These are phyloP conservation scores for Angophora floribunda DNA, from an alignment of 345 rosid genomes.

Conservation along the genomic window DNA sequence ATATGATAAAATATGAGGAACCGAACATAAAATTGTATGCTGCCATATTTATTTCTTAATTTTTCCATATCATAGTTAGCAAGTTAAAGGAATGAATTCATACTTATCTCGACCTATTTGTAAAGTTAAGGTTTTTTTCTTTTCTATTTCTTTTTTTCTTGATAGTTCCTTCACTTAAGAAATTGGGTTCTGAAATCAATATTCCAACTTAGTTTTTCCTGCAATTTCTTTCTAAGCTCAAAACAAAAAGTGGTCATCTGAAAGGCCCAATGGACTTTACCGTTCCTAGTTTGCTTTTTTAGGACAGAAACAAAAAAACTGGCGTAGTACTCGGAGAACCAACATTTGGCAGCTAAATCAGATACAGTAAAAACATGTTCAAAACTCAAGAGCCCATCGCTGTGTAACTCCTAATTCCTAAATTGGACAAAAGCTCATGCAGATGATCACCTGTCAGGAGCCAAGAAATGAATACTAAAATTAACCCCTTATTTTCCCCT, in stretches of 20 bases:
- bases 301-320: neutral
- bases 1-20: neutral
- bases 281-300: neutral
- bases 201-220: neutral
- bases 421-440: neutral
- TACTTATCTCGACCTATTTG: neutral
- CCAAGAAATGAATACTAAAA: neutral
- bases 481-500: neutral
- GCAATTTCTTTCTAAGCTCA: neutral
- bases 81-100: neutral
- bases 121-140: neutral
- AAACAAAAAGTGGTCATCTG: neutral
- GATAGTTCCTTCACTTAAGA: neutral
- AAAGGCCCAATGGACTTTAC: neutral
- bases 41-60: neutral
- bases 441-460: neutral
- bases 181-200: neutral
- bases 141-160: neutral
- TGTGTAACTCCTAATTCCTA: neutral
- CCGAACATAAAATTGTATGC: rapidly evolving
- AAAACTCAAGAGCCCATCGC: neutral
- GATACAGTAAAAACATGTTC: neutral
- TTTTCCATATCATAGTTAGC: neutral
- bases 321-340: neutral
- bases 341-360: neutral